A percentile compares a stretch with the other conserved stretches of the same genome.
These are phyloP conservation scores for Lolium perenne DNA, from an alignment of 176 grass and related monocot species.

Conservation along the genomic window DNA sequence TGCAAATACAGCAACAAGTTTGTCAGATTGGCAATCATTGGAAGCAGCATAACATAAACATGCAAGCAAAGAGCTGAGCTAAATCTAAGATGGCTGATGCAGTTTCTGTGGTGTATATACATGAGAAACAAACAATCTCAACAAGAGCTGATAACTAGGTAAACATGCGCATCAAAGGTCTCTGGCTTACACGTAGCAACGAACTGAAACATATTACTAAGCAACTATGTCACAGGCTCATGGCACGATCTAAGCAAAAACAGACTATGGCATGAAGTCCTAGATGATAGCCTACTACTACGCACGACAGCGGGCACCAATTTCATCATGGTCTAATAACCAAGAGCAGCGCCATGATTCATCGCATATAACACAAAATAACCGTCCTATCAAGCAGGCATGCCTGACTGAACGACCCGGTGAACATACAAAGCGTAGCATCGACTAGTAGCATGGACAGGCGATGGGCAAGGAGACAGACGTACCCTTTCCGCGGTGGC, in stretches of 20 bases:
- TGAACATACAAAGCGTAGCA: neutral
- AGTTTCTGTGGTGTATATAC: neutral
- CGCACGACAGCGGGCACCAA: neutral
- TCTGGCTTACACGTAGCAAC: neutral
- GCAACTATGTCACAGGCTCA: neutral
- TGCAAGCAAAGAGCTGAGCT: neutral
- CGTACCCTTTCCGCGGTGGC: slow-evolving; percentile 95
- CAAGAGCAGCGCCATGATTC: neutral
- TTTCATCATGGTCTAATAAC: neutral
- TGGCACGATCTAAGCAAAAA: too few relatives aligned
- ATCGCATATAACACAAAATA: neutral
- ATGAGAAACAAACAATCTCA: neutral
- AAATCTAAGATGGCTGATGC: neutral
- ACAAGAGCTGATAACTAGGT: neutral
- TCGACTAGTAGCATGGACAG: neutral
- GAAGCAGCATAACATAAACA: neutral
- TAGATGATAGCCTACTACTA: neutral
- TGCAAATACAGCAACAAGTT: slow-evolving; percentile 41
- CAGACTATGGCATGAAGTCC: neutral
- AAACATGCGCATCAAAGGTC: neutral
- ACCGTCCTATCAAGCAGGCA: neutral
- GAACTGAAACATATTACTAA: neutral
- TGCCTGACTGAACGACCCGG: neutral
- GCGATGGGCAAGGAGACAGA: neutral
- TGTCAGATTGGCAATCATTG: too few relatives aligned